phyloP scores from a whole-genome alignment of 202 grass and related monocot species.

The Setaria italica region DNA sequence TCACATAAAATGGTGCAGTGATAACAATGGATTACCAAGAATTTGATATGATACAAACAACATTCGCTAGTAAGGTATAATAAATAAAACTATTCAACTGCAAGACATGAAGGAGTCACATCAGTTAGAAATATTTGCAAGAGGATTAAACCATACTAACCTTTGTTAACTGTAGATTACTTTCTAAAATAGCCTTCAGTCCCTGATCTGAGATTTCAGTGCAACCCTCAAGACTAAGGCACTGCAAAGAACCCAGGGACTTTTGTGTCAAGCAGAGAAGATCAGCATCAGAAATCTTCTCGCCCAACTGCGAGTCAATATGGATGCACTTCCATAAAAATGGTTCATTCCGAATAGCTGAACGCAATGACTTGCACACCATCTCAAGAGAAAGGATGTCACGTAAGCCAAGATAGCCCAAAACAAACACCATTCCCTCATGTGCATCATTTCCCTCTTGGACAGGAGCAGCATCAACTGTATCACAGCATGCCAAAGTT shows the following conservation, averaged over 20 bases:
- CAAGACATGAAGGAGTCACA: slow-evolving; percentile 2
- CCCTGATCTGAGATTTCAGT: slow-evolving; percentile 76
- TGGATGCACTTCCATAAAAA: slow-evolving; percentile 73
- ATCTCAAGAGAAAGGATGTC: slow-evolving; percentile 73
- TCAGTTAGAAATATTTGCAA: neutral
- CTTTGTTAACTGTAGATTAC: slow-evolving; percentile 72
- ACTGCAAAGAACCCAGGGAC: slow-evolving; percentile 57
- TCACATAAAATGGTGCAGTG: neutral
- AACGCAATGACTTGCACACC: slow-evolving; percentile 69
- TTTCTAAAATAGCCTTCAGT: slow-evolving; percentile 70
- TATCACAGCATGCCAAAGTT: slow-evolving; percentile 28
- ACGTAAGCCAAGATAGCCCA: slow-evolving; percentile 63
- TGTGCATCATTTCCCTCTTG: slow-evolving; percentile 50
- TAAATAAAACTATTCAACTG: neutral
- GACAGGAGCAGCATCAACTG: slow-evolving; percentile 4
- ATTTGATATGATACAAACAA: slow-evolving; percentile 3
- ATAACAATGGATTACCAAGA: neutral
- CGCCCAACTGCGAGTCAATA: slow-evolving; percentile 52
- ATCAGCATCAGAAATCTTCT: slow-evolving; percentile 66
- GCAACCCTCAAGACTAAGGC: slow-evolving; percentile 58
- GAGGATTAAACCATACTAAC: slow-evolving; percentile 52
- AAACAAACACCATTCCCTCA: slow-evolving; percentile 57
- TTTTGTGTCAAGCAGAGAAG: slow-evolving; percentile 64
- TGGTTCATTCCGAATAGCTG: slow-evolving; percentile 51
- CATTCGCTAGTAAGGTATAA: neutral